Conservation (phyloP, 306 rosid genomes). For the Pyrus bretschneideri region DNA sequence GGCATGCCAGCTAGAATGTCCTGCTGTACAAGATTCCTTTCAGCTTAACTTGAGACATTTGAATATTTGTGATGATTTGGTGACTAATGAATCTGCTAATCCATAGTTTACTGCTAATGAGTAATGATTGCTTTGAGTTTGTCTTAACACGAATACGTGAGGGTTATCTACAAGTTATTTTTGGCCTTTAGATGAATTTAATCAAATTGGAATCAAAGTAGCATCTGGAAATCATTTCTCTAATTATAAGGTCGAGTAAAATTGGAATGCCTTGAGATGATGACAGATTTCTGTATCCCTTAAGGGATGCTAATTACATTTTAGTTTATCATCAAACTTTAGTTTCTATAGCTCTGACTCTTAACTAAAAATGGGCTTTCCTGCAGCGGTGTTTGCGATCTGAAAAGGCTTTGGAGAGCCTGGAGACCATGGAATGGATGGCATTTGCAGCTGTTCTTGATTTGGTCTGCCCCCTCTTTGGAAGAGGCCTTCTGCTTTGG, state of each 20-base stretch:
- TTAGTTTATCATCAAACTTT: too few relatives aligned
- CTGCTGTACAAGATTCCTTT: slow-evolving; percentile 32
- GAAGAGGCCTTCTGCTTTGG: slow-evolving; percentile 16
- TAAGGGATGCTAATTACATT: too few relatives aligned
- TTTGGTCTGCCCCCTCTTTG: neutral
- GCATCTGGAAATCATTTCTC: too few relatives aligned
- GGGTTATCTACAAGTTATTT: slow-evolving; percentile 20
- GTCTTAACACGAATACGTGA: slow-evolving; percentile 31
- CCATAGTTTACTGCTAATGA: neutral
- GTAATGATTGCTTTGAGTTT: slow-evolving; percentile 12
- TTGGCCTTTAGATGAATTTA: too few relatives aligned
- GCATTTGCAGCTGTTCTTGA: slow-evolving; percentile 17
- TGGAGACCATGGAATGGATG: slow-evolving; percentile 22
- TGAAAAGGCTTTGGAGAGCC: slow-evolving; percentile 23
- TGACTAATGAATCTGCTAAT: neutral
- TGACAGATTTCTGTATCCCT: too few relatives aligned
- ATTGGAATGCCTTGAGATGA: too few relatives aligned
- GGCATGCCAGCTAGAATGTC: too few relatives aligned
- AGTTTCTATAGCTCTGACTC: too few relatives aligned
- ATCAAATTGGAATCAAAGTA: too few relatives aligned
- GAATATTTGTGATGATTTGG: slow-evolving; percentile 15
- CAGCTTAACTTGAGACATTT: slow-evolving; percentile 31
- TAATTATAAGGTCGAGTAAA: too few relatives aligned
- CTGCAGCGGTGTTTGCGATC: neutral
- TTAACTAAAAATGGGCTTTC: too few relatives aligned